These are phyloP conservation scores for Chlorella sp. DNA, from an alignment of 139 green algal genomes.

Conservation along the genomic window DNA sequence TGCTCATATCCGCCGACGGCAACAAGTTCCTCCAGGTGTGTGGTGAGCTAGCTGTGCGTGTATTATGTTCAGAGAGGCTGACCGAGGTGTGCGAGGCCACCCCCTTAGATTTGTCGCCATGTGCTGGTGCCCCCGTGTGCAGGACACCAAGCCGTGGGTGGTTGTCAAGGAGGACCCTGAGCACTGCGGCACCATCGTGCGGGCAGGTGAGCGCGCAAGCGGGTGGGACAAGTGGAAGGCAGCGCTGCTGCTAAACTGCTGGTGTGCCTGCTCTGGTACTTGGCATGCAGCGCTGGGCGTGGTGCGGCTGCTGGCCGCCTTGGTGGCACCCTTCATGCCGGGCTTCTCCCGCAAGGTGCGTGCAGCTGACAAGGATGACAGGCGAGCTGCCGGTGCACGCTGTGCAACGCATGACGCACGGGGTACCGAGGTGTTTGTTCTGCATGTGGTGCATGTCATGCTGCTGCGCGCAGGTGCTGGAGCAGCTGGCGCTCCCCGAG, in stretches of 20 bases:
- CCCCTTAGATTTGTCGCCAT: too few relatives aligned
- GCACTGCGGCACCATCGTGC: conserved; percentile 47
- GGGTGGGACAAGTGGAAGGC: too few relatives aligned
- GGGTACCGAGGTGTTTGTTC: too few relatives aligned
- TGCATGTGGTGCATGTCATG: too few relatives aligned
- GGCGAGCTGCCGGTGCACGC: background rate
- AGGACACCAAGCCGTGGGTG: conserved; percentile 60
- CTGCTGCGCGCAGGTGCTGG: conserved; percentile 25
- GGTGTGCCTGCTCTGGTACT: background rate
- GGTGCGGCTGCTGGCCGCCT: conserved; percentile 67
- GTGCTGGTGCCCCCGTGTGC: too few relatives aligned
- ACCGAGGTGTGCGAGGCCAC: too few relatives aligned
- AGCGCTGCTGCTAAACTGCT: background rate
- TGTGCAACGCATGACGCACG: too few relatives aligned
- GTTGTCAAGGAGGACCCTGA: conserved; percentile 55
- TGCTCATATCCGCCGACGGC: conserved; percentile 62
- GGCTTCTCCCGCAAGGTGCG: conserved; percentile 53
- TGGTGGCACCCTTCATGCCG: conserved; percentile 93
- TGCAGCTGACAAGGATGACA: background rate
- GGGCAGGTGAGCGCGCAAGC: too few relatives aligned
- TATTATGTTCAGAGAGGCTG: too few relatives aligned
- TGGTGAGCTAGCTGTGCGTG: too few relatives aligned
- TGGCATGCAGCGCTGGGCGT: conserved; percentile 74
- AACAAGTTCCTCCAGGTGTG: conserved; percentile 81
- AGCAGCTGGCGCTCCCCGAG: conserved; percentile 21